Conservation (phyloP, 169 alveolate genomes). For the Eimeria praecox region DNA sequence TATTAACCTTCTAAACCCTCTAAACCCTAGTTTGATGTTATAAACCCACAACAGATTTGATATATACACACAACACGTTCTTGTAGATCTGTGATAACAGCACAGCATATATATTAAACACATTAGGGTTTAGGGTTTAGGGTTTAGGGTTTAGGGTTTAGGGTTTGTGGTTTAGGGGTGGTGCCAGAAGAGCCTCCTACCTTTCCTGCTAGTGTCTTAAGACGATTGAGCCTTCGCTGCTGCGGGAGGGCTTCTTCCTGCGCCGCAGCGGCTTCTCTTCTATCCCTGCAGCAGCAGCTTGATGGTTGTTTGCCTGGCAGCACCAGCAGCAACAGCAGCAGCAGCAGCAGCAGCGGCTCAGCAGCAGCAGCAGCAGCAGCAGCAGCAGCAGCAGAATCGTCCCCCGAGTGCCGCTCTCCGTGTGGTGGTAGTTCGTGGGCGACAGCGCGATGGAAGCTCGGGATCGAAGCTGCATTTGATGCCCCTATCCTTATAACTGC, state of each 20-base stretch:
- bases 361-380: constrained; percentile 24
- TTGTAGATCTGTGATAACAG: too few species aligned
- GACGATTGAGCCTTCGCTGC: constrained; percentile 53
- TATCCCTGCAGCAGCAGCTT: constrained; percentile 63
- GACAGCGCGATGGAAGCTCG: constrained; percentile 82
- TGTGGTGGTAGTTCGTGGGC: constrained; percentile 39
- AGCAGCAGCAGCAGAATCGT: constrained; percentile 17
- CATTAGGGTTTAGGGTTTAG: constrained; percentile 34
- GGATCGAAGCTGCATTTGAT: constrained; percentile 81
- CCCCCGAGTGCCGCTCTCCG: constrained; percentile 46
- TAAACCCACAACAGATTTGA: too few species aligned
- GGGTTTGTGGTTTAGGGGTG: constrained; percentile 11
- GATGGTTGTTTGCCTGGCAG: constrained; percentile 43
- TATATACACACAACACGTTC: too few species aligned
- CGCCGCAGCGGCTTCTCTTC: constrained; percentile 37
- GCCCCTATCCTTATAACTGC: constrained; percentile 79
- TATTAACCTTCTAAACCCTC: background rate
- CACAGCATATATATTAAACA: too few species aligned
- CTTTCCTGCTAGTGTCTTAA: constrained; percentile 15
- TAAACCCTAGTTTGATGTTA: too few species aligned
- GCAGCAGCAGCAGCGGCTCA: background rate
- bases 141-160: constrained; percentile 48
- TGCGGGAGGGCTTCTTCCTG: constrained; percentile 40
- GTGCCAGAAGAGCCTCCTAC: constrained; percentile 53
- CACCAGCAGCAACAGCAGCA: constrained; percentile 53